Percentiles rank a stretch among this genome's conserved stretches.
Conservation (phyloP, 192 early-diverging fungal genomes). For the Coemansia umbellata region DNA sequence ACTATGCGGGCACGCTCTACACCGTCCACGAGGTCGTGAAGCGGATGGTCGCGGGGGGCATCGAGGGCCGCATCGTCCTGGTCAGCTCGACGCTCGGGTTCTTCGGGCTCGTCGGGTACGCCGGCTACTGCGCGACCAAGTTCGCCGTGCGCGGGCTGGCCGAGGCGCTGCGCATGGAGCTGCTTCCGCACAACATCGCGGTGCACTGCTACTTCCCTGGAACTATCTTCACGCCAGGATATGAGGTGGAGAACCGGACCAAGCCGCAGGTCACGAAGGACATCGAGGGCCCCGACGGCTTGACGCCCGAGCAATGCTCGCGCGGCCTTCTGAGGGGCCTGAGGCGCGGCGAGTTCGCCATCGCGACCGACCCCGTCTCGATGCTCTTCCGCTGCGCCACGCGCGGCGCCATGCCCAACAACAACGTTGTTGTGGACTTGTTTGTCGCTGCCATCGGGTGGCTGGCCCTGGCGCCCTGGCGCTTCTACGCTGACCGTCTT, state of each 20-base stretch:
- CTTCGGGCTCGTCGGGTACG: slow-evolving; percentile 65
- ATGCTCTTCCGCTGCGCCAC: slow-evolving; percentile 35
- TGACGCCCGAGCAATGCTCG: slow-evolving; percentile 59
- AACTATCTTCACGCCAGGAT: slow-evolving; percentile 67
- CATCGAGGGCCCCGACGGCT: slow-evolving; percentile 65
- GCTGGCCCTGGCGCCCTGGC: slow-evolving; percentile 42
- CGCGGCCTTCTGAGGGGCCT: slow-evolving; percentile 34
- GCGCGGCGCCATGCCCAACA: slow-evolving; percentile 43
- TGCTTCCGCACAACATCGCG: slow-evolving; percentile 58
- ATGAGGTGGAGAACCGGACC: slow-evolving; percentile 66
- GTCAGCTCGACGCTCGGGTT: slow-evolving; percentile 67
- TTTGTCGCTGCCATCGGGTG: slow-evolving; percentile 24
- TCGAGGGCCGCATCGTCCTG: slow-evolving; percentile 61
- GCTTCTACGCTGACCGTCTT: slow-evolving; percentile 28
- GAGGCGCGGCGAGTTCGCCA: slow-evolving; percentile 39
- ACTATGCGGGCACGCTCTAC: slow-evolving; percentile 64
- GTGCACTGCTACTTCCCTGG: slow-evolving; percentile 73
- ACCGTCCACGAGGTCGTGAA: slow-evolving; percentile 61
- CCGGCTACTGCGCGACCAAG: slow-evolving; percentile 67
- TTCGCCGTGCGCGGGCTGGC: slow-evolving; percentile 69
- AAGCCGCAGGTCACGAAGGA: slow-evolving; percentile 67
- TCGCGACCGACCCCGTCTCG: slow-evolving; percentile 37
- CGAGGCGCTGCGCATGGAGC: slow-evolving; percentile 64
- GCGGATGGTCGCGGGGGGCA: slow-evolving; percentile 56
- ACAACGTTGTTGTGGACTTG: slow-evolving; percentile 41